phyloP scores from a whole-genome alignment of 2,329 filamentous ascomycete genomes.

The Aspergillus caelatus region DNA sequence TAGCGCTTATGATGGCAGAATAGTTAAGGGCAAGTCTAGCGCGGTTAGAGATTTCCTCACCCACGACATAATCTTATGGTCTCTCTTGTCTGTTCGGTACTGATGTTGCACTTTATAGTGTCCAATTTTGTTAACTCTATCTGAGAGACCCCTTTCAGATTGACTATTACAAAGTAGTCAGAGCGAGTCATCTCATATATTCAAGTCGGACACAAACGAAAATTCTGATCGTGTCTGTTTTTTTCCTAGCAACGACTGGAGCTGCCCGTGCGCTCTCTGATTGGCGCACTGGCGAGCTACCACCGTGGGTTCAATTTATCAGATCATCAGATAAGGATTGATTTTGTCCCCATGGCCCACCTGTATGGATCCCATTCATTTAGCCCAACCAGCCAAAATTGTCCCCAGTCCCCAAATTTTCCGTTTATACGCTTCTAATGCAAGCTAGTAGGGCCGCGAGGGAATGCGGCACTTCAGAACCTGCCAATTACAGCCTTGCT shows the following conservation, averaged over 20 bases:
- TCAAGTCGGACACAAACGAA: background rate
- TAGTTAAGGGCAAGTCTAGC: background rate
- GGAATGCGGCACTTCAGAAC: background rate
- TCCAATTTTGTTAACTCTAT: background rate
- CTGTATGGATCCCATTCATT: background rate
- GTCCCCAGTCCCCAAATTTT: background rate
- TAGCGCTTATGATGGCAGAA: background rate
- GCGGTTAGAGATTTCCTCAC: background rate
- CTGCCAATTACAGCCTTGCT: background rate
- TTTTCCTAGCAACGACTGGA: background rate
- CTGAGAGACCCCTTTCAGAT: background rate
- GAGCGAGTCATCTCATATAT: background rate
- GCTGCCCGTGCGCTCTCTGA: background rate
- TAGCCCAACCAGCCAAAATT: background rate
- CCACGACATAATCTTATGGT: background rate
- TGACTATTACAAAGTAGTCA: background rate
- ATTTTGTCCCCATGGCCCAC: background rate
- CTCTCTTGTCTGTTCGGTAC: background rate
- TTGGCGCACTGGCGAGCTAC: background rate
- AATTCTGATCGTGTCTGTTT: background rate
- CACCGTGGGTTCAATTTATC: background rate
- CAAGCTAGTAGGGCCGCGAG: background rate
- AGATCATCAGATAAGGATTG: constrained; percentile 9
- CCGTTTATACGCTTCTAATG: background rate
- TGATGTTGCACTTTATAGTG: background rate